A percentile compares a stretch with the other conserved stretches of the same genome.
These are phyloP conservation scores for Stevia rebaudiana DNA, from an alignment of 140 eudicot species.

Conservation along the genomic window DNA sequence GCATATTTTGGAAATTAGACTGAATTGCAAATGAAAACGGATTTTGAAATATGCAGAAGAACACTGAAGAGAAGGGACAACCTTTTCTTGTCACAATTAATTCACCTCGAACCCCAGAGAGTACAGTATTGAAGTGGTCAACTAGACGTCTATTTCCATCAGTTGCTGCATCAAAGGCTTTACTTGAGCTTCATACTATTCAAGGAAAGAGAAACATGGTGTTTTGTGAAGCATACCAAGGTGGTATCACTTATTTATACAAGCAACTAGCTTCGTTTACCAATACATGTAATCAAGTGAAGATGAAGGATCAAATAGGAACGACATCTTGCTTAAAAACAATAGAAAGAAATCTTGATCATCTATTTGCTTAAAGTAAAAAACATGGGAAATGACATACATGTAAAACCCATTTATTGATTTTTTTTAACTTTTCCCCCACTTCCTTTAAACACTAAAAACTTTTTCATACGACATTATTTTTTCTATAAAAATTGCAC, in stretches of 20 bases:
- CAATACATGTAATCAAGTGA: neutral
- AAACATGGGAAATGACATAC: no score
- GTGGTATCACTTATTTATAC: constrained; percentile 20
- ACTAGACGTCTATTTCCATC: constrained; percentile 82
- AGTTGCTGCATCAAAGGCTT: constrained; percentile 82
- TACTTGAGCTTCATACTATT: constrained; percentile 53
- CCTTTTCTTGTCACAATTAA: constrained; percentile 78
- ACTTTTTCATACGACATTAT: no score
- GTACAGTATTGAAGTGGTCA: constrained; percentile 66
- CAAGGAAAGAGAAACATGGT: constrained; percentile 91
- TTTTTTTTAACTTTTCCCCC: no score
- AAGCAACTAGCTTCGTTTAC: neutral
- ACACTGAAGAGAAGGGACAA: constrained; percentile 35
- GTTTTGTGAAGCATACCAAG: constrained; percentile 98
- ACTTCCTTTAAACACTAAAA: no score
- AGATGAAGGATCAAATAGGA: no score
- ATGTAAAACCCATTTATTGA: no score
- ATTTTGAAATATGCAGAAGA: constrained; percentile 61
- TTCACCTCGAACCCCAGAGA: constrained; percentile 62
- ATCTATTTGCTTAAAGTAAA: no score
- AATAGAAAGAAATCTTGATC: no score
- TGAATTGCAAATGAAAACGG: no score
- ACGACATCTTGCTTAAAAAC: no score
- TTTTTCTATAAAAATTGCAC: no score
- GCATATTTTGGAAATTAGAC: no score